Conservation (phyloP, 805 yeast species). For the Ogataea philodendri region DNA sequence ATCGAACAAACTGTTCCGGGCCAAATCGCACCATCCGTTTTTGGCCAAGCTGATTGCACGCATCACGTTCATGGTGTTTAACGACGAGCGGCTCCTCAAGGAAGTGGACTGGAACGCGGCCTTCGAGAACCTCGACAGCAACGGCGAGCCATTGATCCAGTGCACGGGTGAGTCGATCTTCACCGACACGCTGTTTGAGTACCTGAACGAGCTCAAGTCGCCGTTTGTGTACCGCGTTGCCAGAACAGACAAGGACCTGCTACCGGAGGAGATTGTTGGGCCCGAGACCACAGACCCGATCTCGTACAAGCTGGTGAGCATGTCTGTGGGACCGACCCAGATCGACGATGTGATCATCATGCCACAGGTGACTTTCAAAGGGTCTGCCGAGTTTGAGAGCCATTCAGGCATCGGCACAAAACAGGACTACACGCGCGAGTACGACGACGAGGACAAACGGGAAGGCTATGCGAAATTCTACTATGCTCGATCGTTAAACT, state of each 20-base stretch:
- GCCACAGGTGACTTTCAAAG: slow-evolving; percentile 33
- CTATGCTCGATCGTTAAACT: slow-evolving; percentile 28
- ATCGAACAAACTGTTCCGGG: slow-evolving; percentile 29
- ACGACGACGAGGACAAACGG: slow-evolving; percentile 29
- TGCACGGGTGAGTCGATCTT: slow-evolving; percentile 34
- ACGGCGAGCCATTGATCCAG: slow-evolving; percentile 33
- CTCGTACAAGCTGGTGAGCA: slow-evolving; percentile 28
- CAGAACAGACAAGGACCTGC: slow-evolving; percentile 19
- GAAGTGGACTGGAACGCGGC: slow-evolving; percentile 30
- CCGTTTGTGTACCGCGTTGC: slow-evolving; percentile 27
- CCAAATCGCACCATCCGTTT: slow-evolving; percentile 36
- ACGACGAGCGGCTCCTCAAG: slow-evolving; percentile 14
- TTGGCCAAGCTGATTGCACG: slow-evolving; percentile 33
- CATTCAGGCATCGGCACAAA: slow-evolving; percentile 3
- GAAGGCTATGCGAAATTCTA: slow-evolving; percentile 27
- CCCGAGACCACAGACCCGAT: slow-evolving; percentile 25
- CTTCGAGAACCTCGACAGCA: slow-evolving; percentile 30
- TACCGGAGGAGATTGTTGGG: slow-evolving; percentile 25
- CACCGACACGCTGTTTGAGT: slow-evolving; percentile 34
- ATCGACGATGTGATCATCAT: slow-evolving; percentile 30
- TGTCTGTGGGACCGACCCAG: slow-evolving; percentile 32
- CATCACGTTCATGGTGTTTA: slow-evolving; percentile 21
- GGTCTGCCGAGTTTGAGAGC: slow-evolving; percentile 17
- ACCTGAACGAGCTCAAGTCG: slow-evolving; percentile 24
- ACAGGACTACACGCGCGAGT: slow-evolving; percentile 14